Percentiles rank a stretch among this genome's conserved stretches.
These are phyloP conservation scores for Pythium sukuiense DNA, from an alignment of 352 stramenopile species.

Conservation along the genomic window DNA sequence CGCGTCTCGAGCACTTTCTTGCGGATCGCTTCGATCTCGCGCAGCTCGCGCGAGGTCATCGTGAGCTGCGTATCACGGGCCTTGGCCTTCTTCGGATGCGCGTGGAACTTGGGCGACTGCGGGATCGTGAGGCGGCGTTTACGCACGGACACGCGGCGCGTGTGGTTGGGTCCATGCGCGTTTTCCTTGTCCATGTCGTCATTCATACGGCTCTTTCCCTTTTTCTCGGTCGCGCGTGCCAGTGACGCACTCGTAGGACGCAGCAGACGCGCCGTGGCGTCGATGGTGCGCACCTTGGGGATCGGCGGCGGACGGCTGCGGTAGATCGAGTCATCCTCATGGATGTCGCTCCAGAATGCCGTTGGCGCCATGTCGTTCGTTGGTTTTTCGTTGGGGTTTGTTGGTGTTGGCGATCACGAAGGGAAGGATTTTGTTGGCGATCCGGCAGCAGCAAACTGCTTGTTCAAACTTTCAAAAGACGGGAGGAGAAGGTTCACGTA, in stretches of 20 bases:
- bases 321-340: slow-evolving; percentile 49
- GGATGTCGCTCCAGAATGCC: slow-evolving; percentile 25
- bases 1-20: slow-evolving; percentile 57
- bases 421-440: not conserved
- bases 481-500: not conserved
- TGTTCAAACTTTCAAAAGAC: slow-evolving; percentile 42
- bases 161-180: slow-evolving; percentile 4
- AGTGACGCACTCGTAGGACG: slow-evolving; percentile 59
- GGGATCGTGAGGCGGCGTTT: slow-evolving; percentile 58
- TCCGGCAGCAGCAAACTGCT: not conserved
- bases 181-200: slow-evolving; percentile 42
- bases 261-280: slow-evolving; percentile 58
- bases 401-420: slow-evolving; percentile 5
- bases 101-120: slow-evolving; percentile 64
- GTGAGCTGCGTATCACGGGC: slow-evolving; percentile 50
- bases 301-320: slow-evolving; percentile 44
- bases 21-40: slow-evolving; percentile 70
- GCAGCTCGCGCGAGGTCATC: slow-evolving; percentile 66
- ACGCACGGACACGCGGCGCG: slow-evolving; percentile 1
- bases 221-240: slow-evolving; percentile 44
- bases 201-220: slow-evolving; percentile 41
- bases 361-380: slow-evolving; percentile 29
- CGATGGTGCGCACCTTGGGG: slow-evolving; percentile 53
- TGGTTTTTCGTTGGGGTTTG: not conserved
- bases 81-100: slow-evolving; percentile 31